These are phyloP conservation scores for Hirschfeldia incana DNA, from an alignment of 345 rosid genomes.

Conservation along the genomic window DNA sequence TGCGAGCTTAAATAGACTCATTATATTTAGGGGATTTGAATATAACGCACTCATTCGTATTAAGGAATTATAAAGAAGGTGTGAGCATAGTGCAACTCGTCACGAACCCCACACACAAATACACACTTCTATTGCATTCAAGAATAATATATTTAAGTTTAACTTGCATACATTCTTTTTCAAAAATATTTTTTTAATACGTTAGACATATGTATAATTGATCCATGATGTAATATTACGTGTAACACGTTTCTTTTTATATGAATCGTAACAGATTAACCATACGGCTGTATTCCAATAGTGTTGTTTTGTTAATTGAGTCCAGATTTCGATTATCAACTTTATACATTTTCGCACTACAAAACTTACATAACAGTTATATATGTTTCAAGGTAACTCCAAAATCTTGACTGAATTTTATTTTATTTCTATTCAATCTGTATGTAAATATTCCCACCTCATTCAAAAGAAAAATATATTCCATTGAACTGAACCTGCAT, in stretches of 20 bases:
- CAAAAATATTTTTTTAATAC: constrained; percentile 1
- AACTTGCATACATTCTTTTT: constrained; percentile 27
- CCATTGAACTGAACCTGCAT: no score
- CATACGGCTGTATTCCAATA: neutral
- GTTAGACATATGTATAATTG: neutral
- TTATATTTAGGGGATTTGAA: constrained; percentile 8
- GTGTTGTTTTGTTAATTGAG: neutral
- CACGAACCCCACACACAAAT: constrained; percentile 37
- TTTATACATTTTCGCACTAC: neutral
- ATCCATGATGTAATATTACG: constrained; percentile 30
- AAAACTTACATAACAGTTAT: neutral
- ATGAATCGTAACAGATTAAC: neutral
- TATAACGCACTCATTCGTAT: constrained; percentile 37
- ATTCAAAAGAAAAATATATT: no score
- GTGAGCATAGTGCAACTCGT: constrained; percentile 40
- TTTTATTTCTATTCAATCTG: no score
- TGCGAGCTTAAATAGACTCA: constrained; percentile 35
- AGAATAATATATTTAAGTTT: constrained; percentile 4
- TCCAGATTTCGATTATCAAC: neutral
- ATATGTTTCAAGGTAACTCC: no score
- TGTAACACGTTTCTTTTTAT: neutral
- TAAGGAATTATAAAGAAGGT: constrained; percentile 12
- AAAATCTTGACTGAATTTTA: no score
- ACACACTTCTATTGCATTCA: constrained; percentile 36
- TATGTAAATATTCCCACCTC: no score